A percentile compares a stretch with the other conserved stretches of the same genome.
Conservation (phyloP, 805 yeast species). For the Nakazawaea wyomingensis region DNA sequence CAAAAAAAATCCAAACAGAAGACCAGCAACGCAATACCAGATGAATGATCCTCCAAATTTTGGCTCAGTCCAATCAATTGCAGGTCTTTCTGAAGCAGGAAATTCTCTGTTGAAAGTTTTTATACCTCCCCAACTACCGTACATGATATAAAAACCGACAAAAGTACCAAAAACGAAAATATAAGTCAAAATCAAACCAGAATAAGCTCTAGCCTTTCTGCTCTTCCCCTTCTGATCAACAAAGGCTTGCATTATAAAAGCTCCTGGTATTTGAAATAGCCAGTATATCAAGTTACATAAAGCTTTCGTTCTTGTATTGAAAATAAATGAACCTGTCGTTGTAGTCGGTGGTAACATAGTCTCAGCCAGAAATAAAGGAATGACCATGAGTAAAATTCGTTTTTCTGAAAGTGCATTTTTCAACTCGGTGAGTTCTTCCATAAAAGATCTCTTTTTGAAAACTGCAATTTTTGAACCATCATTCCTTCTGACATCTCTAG, state of each 20-base stretch:
- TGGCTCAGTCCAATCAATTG: slow-evolving; percentile 13
- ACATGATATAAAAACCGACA: slow-evolving; percentile 10
- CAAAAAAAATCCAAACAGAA: slow-evolving; percentile 13
- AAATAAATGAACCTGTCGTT: slow-evolving; percentile 14
- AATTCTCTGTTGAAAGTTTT: slow-evolving; percentile 3
- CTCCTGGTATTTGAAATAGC: slow-evolving; percentile 15
- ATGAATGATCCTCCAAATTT: slow-evolving; percentile 10
- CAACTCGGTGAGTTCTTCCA: slow-evolving; percentile 9
- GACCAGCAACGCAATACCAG: slow-evolving; percentile 12
- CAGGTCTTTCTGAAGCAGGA: neutral
- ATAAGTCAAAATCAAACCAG: slow-evolving; percentile 10
- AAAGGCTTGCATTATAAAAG: slow-evolving; percentile 12
- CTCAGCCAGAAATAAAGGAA: slow-evolving; percentile 15
- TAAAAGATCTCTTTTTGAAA: slow-evolving; percentile 11
- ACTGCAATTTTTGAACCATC: slow-evolving; percentile 16
- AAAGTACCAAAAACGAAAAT: slow-evolving; percentile 1
- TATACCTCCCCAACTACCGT: slow-evolving; percentile 9
- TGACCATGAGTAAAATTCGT: slow-evolving; percentile 13
- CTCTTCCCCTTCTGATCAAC: slow-evolving; percentile 11
- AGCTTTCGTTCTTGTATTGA: slow-evolving; percentile 15
- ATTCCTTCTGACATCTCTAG: slow-evolving; percentile 13
- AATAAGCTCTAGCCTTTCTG: slow-evolving; percentile 15
- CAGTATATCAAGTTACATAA: slow-evolving; percentile 16
- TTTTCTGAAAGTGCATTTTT: slow-evolving; percentile 9
- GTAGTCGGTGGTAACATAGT: slow-evolving; percentile 15